A percentile compares a stretch with the other conserved stretches of the same genome.
phyloP scores from a whole-genome alignment of 2,329 filamentous ascomycete species.

The Cercospora sojina region DNA sequence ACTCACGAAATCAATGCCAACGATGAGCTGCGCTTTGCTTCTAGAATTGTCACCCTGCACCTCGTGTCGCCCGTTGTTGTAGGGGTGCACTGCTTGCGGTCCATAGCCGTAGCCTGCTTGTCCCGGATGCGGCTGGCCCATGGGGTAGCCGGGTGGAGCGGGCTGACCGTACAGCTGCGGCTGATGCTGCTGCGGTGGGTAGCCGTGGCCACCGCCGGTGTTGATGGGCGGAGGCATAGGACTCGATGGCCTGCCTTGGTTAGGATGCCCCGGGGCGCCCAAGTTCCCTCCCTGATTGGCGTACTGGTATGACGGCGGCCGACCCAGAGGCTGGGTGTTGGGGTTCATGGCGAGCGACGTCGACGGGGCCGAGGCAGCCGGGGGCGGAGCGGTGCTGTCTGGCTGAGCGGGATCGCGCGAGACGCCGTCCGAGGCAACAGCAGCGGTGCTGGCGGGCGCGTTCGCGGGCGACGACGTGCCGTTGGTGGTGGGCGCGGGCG shows the following conservation, averaged over 20 bases:
- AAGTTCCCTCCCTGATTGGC: slow-evolving; percentile 45
- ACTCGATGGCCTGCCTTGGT: slow-evolving; percentile 50
- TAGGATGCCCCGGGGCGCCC: slow-evolving; percentile 41
- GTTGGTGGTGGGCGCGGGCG: slow-evolving; percentile 32
- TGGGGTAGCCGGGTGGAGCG: slow-evolving; percentile 40
- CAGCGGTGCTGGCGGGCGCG: slow-evolving; percentile 31
- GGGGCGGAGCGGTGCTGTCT: slow-evolving; percentile 32
- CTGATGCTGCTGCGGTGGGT: slow-evolving; percentile 46
- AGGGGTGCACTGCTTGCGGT: slow-evolving; percentile 22
- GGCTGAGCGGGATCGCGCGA: slow-evolving; percentile 38
- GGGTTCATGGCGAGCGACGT: slow-evolving; percentile 57
- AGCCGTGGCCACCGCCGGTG: slow-evolving; percentile 50
- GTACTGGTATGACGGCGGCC: slow-evolving; percentile 65
- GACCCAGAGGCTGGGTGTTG: slow-evolving; percentile 46
- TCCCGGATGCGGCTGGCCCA: slow-evolving; percentile 37
- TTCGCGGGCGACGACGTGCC: slow-evolving; percentile 29
- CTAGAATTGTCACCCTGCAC: slow-evolving; percentile 77
- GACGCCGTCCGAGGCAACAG: slow-evolving; percentile 38
- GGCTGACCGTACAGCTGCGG: slow-evolving; percentile 44
- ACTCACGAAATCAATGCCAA: slow-evolving; percentile 95
- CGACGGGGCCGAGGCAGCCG: slow-evolving; percentile 45
- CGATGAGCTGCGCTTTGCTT: slow-evolving; percentile 95
- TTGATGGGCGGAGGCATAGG: slow-evolving; percentile 49
- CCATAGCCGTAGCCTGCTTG: slow-evolving; percentile 23
- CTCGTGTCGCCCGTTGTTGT: slow-evolving; percentile 50